These are phyloP conservation scores for Vitis rotundifolia DNA, from an alignment of 164 flowering plant genomes.

Conservation along the genomic window DNA sequence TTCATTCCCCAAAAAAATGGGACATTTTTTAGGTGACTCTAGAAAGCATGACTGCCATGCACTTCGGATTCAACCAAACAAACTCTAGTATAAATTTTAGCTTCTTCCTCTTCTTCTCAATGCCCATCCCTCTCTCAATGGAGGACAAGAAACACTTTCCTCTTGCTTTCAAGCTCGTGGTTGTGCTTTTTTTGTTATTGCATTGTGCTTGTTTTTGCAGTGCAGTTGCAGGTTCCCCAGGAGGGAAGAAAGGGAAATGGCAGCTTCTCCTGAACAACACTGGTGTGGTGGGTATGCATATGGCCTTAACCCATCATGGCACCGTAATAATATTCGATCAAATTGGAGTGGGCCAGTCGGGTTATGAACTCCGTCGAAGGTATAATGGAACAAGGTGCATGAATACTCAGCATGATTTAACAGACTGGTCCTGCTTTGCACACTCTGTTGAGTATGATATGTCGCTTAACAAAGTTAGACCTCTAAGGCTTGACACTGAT, in stretches of 20 bases:
- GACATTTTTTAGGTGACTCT: background rate
- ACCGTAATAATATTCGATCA: constrained; percentile 69
- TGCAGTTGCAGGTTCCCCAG: constrained; percentile 6
- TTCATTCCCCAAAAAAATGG: background rate
- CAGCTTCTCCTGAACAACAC: constrained; percentile 48
- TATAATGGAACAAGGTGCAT: constrained; percentile 27
- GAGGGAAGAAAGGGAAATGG: constrained; percentile 48
- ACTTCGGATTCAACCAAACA: background rate
- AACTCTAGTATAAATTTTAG: background rate
- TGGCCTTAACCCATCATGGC: constrained; percentile 58
- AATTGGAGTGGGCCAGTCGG: constrained; percentile 43
- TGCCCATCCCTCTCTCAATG: background rate
- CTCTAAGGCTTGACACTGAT: constrained; percentile 51
- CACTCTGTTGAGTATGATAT: constrained; percentile 74
- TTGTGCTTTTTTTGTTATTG: constrained; percentile 4
- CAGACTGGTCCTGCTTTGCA: constrained; percentile 60
- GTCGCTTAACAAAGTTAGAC: constrained; percentile 36
- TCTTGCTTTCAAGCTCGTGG: background rate
- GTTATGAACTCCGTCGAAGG: constrained; percentile 28
- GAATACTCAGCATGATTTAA: background rate
- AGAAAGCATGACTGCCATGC: background rate
- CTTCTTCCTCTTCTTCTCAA: background rate
- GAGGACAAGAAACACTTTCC: background rate
- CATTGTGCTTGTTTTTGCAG: background rate
- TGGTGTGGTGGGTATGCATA: constrained; percentile 82